phyloP scores from a whole-genome alignment of 306 rosid genomes.

The Castanospermum australe region DNA sequence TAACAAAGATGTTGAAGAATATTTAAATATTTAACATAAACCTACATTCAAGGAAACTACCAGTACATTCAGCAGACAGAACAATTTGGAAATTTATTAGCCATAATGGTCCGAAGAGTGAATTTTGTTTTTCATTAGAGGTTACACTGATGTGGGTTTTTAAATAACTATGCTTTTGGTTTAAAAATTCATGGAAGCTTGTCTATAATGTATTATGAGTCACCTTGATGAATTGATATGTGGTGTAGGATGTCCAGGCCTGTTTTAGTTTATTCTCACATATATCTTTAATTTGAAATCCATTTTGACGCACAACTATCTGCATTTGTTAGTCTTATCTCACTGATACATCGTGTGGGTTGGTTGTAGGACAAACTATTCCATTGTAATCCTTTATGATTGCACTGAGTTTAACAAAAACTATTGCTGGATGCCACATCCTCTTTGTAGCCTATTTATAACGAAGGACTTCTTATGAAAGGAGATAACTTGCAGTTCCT shows the following conservation, averaged over 20 bases:
- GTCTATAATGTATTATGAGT: background rate
- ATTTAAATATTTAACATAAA: background rate
- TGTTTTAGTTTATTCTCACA: background rate
- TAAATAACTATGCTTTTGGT: background rate
- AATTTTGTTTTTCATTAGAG: background rate
- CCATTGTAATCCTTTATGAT: too few species aligned
- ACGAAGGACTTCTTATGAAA: too few species aligned
- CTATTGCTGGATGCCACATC: too few species aligned
- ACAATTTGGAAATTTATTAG: background rate
- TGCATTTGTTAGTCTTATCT: too few species aligned
- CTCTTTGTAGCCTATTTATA: too few species aligned
- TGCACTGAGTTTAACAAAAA: too few species aligned
- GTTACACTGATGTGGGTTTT: background rate
- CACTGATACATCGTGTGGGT: too few species aligned
- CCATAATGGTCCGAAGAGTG: background rate
- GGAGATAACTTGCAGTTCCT: background rate
- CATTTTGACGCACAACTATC: too few species aligned
- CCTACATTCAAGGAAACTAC: background rate
- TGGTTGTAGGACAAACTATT: too few species aligned
- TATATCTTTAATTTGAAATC: too few species aligned
- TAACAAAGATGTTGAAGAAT: background rate
- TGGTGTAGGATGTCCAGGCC: too few species aligned
- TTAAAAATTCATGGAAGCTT: background rate
- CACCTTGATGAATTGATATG: background rate
- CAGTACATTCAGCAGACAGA: background rate